These are phyloP conservation scores for Yarrowia galli DNA, from an alignment of 1,139 yeast species.

Conservation along the genomic window DNA sequence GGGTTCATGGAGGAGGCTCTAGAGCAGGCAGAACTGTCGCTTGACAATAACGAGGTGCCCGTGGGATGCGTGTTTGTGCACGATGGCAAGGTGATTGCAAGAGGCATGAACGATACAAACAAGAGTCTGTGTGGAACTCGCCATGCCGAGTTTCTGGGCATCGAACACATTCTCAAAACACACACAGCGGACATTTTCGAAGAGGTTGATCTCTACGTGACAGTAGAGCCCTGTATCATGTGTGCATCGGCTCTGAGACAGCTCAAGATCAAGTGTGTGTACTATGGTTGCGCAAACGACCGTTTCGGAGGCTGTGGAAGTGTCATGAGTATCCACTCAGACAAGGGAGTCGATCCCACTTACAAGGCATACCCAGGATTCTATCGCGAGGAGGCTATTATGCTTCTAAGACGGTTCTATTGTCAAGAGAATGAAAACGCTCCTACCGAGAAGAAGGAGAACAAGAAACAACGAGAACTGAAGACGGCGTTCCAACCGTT, in stretches of 20 bases:
- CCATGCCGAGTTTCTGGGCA: constrained; percentile 91
- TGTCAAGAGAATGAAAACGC: constrained; percentile 84
- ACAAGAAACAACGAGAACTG: constrained; percentile 74
- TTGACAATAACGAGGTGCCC: constrained; percentile 69
- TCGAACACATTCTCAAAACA: constrained; percentile 59
- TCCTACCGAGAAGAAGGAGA: constrained; percentile 69
- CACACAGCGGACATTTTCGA: constrained; percentile 54
- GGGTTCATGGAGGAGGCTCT: constrained; percentile 61
- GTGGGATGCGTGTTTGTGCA: constrained; percentile 73
- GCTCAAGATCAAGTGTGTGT: constrained; percentile 71
- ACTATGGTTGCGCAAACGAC: constrained; percentile 93
- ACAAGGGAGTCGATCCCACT: constrained; percentile 53
- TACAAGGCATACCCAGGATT: constrained; percentile 80
- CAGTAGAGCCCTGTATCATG: constrained; percentile 99
- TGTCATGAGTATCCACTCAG: constrained; percentile 68
- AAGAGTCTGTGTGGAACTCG: constrained; percentile 66
- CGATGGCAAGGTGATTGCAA: constrained; percentile 64
- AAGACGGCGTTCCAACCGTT: constrained; percentile 70
- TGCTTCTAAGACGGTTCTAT: constrained; percentile 80
- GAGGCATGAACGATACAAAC: constrained; percentile 91
- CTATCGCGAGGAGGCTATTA: constrained; percentile 79
- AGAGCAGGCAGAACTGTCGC: constrained; percentile 61
- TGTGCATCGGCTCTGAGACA: constrained; percentile 94
- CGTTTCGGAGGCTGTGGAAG: constrained; percentile 97
- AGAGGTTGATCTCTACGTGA: constrained; percentile 75